phyloP scores from a whole-genome alignment of 1,284 basidiomycete genomes.

The Hypsizygus ulmarius region DNA sequence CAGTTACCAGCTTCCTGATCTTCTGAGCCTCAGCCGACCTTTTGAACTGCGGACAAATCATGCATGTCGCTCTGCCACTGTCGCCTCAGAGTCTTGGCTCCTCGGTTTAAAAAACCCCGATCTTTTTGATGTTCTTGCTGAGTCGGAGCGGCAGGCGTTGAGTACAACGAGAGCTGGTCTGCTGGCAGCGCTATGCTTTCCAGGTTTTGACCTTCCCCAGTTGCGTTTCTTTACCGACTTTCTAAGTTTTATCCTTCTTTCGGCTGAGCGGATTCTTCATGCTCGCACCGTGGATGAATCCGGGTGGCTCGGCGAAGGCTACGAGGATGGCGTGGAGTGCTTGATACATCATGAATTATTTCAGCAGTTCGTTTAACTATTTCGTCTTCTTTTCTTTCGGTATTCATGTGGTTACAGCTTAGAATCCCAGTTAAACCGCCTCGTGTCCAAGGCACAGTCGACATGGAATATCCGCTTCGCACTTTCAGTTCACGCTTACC shows the following conservation, averaged over 20 bases:
- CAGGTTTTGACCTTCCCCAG: constrained; percentile 54
- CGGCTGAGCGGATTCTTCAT: constrained; percentile 26
- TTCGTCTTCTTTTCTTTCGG: constrained; percentile 1
- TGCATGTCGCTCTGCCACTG: constrained; percentile 44
- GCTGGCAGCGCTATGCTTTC: constrained; percentile 54
- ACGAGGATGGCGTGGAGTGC: constrained; percentile 11
- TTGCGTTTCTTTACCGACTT: constrained; percentile 51
- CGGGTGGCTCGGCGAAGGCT: constrained; percentile 16
- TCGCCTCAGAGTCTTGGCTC: constrained; percentile 48
- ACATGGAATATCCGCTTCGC: constrained; percentile 29
- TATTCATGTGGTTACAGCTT: constrained; percentile 16
- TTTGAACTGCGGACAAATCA: constrained; percentile 54
- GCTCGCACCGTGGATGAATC: constrained; percentile 8
- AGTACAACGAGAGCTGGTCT: constrained; percentile 46
- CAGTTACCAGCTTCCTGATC: constrained; percentile 61
- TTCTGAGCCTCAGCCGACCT: constrained; percentile 39
- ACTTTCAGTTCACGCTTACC: constrained; percentile 32
- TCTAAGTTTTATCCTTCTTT: constrained; percentile 40
- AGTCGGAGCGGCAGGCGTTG: constrained; percentile 31
- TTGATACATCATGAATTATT: constrained; percentile 20
- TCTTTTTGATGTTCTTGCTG: constrained; percentile 18
- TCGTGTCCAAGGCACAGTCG: constrained; percentile 17
- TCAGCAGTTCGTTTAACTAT: constrained; percentile 18
- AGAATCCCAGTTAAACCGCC: constrained; percentile 20
- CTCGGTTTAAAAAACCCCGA: constrained; percentile 17